A percentile compares a stretch with the other conserved stretches of the same genome.
phyloP scores from a whole-genome alignment of 306 rosid genomes.

The Urtica urens region DNA sequence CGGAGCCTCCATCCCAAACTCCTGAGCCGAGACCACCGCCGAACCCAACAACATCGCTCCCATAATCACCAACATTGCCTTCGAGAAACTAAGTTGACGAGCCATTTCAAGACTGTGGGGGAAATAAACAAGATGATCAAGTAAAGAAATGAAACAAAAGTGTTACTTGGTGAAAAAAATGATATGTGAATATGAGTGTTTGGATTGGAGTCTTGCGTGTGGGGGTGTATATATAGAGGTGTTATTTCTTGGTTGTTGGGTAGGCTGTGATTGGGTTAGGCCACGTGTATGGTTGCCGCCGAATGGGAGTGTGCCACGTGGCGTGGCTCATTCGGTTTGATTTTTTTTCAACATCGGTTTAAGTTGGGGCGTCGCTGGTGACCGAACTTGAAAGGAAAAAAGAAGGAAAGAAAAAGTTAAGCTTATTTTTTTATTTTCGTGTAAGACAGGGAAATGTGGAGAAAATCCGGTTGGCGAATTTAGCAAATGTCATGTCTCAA shows the following conservation, averaged over 20 bases:
- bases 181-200: neutral
- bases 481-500: neutral
- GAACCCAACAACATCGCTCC: neutral
- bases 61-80: slow-evolving; percentile 1
- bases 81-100: slow-evolving; percentile 11
- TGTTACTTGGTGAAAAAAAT: neutral
- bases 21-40: slow-evolving; percentile 1
- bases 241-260: neutral
- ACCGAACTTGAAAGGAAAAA: neutral
- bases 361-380: slow-evolving; percentile 4
- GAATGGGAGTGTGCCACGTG: neutral
- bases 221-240: neutral
- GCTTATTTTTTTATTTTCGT: neutral
- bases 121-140: neutral
- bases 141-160: neutral
- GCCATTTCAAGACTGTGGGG: neutral
- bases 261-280: neutral
- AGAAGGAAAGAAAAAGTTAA: neutral
- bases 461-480: neutral
- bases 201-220: neutral
- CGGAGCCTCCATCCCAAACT: slow-evolving; percentile 3
- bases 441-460: neutral
- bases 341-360: neutral
- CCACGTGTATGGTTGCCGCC: neutral
- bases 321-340: neutral